These are phyloP conservation scores for Theobroma cacao DNA, from an alignment of 345 rosid species.

Conservation along the genomic window DNA sequence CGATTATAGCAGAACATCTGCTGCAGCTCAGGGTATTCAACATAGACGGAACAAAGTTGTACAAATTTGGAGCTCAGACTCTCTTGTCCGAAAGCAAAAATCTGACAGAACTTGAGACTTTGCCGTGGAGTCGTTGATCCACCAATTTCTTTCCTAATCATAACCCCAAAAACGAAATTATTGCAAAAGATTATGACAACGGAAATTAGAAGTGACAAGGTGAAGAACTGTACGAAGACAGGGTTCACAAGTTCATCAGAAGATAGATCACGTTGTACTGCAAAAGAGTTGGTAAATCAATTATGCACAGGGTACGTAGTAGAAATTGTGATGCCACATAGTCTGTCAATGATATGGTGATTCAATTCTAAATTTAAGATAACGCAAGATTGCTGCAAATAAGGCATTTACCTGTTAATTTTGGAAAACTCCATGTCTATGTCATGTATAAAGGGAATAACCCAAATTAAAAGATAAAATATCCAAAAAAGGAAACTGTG, in stretches of 20 bases:
- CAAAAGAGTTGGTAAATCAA: not conserved
- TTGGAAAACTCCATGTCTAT: not conserved
- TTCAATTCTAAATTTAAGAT: not conserved
- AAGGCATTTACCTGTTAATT: too few relatives aligned
- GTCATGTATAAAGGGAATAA: too few relatives aligned
- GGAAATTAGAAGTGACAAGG: too few relatives aligned
- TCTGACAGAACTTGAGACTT: too few relatives aligned
- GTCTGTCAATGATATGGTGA: not conserved
- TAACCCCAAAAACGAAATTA: too few relatives aligned
- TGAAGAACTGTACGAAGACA: not conserved
- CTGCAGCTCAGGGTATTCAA: not conserved
- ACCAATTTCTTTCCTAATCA: too few relatives aligned
- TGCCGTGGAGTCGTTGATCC: too few relatives aligned
- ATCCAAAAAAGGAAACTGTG: too few relatives aligned
- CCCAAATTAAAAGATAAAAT: too few relatives aligned
- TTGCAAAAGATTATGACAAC: not conserved
- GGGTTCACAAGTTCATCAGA: not conserved
- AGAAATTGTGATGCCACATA: too few relatives aligned
- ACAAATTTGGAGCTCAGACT: not conserved
- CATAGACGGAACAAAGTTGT: not conserved
- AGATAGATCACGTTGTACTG: not conserved
- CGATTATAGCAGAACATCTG: not conserved
- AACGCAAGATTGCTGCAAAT: too few relatives aligned
- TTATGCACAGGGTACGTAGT: not conserved
- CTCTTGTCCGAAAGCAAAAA: too few relatives aligned